Evolutionary conservation across 768 basidiomycete genomes (phyloP), one percentile per base, ranked within the genome.

Genomic region (Antrodiella citrinella): DNA sequence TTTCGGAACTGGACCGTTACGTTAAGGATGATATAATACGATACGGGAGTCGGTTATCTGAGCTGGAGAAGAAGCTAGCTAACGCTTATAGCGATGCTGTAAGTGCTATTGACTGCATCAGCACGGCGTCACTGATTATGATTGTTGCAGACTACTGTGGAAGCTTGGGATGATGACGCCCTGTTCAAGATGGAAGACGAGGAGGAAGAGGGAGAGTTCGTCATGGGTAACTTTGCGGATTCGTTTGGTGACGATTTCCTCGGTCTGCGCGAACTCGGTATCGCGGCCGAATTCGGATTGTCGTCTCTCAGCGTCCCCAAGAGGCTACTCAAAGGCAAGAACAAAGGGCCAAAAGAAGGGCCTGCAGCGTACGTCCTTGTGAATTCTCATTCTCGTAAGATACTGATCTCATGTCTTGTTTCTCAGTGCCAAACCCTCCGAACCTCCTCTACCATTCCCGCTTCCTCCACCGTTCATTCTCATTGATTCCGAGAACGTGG

Each of bases 191-290:
- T 68, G 2, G 70, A 70, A 44, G 74, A 83, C 49, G 82, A 80
- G 41, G 80, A 81, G 49, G 77, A 84, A 39, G 81, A 82, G 15
- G 73, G 81, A 35, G 78, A 79, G 40, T 75, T 89, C 44, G 74
- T 81, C 18, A 80, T 82, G 61, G 92, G 92, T 47, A 86, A 89
- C 59, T 92, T 95, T 64, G 84, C 90, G 0, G 89, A 91, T 46
- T 74, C 82, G 13, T 75, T 94, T 13, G 93, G 92, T 25, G 92
- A 93, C 58, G 94, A 98, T 65, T 95, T 94, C 68, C 77, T 97
- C 11, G 94, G 94, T 10, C 73, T 97, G 22, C 78, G 81, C 45
- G 91, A 88, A 60, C 69, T 92, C 41, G 94, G 93, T 24, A 90
- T 96, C 46, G 92, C 91, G 19, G 78, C 77, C 40, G 94, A 96